Base-by-base conservation (phyloP, 352 stramenopile species). In the Globisporangium uncinulatum region DNA sequence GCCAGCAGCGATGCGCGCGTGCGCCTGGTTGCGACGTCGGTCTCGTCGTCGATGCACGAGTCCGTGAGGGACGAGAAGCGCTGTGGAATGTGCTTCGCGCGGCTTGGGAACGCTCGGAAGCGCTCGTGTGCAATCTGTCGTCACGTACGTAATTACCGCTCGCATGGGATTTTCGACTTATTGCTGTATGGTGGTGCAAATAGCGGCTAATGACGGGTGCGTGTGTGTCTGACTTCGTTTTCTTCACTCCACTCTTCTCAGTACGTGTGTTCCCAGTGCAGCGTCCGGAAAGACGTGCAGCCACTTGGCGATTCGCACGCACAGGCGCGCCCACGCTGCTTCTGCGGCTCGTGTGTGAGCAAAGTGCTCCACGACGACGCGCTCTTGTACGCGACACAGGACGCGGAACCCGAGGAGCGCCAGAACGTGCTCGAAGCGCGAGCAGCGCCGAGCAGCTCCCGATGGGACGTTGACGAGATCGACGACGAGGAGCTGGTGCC, bases 261-360 rank as follows among this genome's bases (percentile, higher is more conserved):
- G 42, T 45, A 61, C 45, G 64, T 82, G 9, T 82, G 72, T 41
- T 57, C 64, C 14, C 51, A 63, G 19, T 89, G 79, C 64, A 78
- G 79, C 37, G 59, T 80, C 4, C 69, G 71, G 1, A 72, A 72
- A 47, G 75, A 86, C 45, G 74, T 76, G 42, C 62, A 77, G 41
- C 62, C 69, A 1, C 66, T 67, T n/a, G n/a, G n/a, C n/a, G n/a
- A n/a, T n/a, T 54, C 63, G 5, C 53, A 57, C 0, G 51, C 39
- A 1, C 44, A 61, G 3, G 55, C 61, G 5, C 43, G 74, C 0
- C 61, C 76, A 1, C 71, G 75, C 7, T 87, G 76, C 62, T 85
- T 89, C 46, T 89, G 79, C 52, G 74, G 74, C 43, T 61, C 73
- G 50, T 89, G 79, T 51, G 61, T 86, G 31, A 61, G 61, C 24